Percentiles rank a stretch among this genome's conserved stretches.
phyloP scores from a whole-genome alignment of 139 green algal genomes.

The Coccomyxa sp. region DNA sequence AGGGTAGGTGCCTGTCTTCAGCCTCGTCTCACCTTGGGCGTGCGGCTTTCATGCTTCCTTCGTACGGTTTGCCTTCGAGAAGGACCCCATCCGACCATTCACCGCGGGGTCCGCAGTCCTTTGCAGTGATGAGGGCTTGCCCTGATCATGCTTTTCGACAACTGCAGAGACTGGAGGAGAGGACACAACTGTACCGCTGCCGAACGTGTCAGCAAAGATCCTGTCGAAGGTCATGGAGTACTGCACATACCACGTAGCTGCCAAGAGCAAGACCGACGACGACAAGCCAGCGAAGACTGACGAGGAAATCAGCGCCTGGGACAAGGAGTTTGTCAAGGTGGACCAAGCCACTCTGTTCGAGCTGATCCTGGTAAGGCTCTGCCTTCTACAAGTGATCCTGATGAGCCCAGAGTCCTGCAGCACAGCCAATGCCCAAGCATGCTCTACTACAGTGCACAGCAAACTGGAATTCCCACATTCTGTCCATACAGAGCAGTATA shows the following conservation, averaged over 20 bases:
- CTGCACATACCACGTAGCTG: constrained; percentile 91
- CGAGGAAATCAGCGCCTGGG: constrained; percentile 90
- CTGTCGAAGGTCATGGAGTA: constrained; percentile 90
- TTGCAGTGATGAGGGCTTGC: too few relatives aligned
- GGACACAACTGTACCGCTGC: constrained; percentile 69
- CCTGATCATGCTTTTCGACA: too few relatives aligned
- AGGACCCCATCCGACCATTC: too few relatives aligned
- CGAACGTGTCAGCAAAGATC: constrained; percentile 74
- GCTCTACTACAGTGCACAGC: neutral
- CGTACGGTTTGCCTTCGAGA: too few relatives aligned
- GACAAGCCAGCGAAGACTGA: constrained; percentile 74
- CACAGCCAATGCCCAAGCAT: neutral
- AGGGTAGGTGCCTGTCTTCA: constrained; percentile 40
- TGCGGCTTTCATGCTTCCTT: too few relatives aligned
- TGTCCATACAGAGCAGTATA: too few relatives aligned
- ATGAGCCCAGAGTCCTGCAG: neutral
- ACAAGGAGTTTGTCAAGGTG: constrained; percentile 96
- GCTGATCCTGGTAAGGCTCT: constrained; percentile 84
- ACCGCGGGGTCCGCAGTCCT: too few relatives aligned
- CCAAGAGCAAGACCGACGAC: constrained; percentile 55
- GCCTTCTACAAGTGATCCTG: neutral
- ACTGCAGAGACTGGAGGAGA: constrained; percentile 60
- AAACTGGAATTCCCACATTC: neutral
- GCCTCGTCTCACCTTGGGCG: neutral
- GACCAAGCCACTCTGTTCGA: constrained; percentile 97